Percentiles rank a stretch among this genome's conserved stretches.
phyloP scores from a whole-genome alignment of 257 asterid genomes.

The Prunella vulgaris region DNA sequence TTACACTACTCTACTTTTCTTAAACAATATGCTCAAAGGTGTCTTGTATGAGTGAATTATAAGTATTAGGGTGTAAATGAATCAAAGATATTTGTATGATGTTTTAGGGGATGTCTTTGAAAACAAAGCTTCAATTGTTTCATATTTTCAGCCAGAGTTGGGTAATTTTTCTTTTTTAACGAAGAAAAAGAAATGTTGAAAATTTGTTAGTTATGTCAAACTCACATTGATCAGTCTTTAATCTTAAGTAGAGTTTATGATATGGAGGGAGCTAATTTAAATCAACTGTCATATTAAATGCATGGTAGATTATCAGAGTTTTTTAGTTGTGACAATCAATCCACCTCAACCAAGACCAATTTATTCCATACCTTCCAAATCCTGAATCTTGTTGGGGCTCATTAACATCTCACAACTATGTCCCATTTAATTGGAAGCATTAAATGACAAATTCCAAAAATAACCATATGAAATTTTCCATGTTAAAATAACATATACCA shows the following conservation, averaged over 20 bases:
- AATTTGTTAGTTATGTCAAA: background rate
- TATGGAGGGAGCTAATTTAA: background rate
- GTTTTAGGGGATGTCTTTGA: background rate
- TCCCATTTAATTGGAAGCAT: slow-evolving; percentile 19
- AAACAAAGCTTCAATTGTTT: background rate
- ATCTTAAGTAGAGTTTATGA: background rate
- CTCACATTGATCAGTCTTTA: background rate
- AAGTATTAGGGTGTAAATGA: background rate
- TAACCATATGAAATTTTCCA: background rate
- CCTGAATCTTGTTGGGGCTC: slow-evolving; percentile 26
- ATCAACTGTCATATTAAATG: background rate
- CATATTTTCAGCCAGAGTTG: background rate
- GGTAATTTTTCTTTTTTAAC: background rate
- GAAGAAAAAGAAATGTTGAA: background rate
- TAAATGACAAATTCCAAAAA: background rate
- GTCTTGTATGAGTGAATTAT: too few species aligned
- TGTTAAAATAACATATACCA: too few species aligned
- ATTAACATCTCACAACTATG: slow-evolving; percentile 22
- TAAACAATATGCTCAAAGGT: too few species aligned
- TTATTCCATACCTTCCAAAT: slow-evolving; percentile 5
- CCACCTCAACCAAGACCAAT: slow-evolving; percentile 17
- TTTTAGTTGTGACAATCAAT: slow-evolving; percentile 36
- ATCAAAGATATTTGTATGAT: background rate
- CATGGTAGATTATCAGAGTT: background rate
- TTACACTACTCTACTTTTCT: too few species aligned